Evolutionary conservation across 2,329 filamentous ascomycete genomes (phyloP).

Genomic region (Ceratocystis alfenasii): DNA sequence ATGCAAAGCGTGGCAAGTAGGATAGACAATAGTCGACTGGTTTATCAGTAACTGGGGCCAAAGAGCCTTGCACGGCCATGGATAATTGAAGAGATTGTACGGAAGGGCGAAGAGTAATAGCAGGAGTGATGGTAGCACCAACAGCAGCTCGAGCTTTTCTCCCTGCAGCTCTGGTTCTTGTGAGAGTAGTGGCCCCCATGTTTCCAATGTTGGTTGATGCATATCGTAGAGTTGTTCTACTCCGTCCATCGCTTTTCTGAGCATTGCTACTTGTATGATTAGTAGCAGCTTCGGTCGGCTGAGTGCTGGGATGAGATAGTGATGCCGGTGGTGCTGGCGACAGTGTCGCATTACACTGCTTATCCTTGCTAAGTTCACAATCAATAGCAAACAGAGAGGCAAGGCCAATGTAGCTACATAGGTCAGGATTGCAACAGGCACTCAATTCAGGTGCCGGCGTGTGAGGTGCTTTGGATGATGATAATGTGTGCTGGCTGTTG

Average conservation of each 20-base stretch:
- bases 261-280: background rate
- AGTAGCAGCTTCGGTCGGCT: background rate
- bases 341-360: background rate
- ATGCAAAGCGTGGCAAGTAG: no score
- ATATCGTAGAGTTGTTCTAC: background rate
- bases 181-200: background rate
- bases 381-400: background rate
- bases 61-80: background rate
- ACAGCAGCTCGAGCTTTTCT: background rate
- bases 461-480: background rate
- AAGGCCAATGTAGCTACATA: background rate
- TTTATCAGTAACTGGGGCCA: no score
- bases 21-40: no score
- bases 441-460: background rate
- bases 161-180: no score
- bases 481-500: background rate
- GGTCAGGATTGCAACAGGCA: background rate
- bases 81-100: background rate
- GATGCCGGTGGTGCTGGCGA: background rate
- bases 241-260: background rate
- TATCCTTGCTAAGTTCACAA: background rate
- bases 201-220: no score
- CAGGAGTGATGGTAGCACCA: background rate
- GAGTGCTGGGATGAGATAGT: background rate
- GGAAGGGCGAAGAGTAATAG: background rate